Evolutionary conservation across 345 rosid species (phyloP).

Genomic region (Balakata baccata): DNA sequence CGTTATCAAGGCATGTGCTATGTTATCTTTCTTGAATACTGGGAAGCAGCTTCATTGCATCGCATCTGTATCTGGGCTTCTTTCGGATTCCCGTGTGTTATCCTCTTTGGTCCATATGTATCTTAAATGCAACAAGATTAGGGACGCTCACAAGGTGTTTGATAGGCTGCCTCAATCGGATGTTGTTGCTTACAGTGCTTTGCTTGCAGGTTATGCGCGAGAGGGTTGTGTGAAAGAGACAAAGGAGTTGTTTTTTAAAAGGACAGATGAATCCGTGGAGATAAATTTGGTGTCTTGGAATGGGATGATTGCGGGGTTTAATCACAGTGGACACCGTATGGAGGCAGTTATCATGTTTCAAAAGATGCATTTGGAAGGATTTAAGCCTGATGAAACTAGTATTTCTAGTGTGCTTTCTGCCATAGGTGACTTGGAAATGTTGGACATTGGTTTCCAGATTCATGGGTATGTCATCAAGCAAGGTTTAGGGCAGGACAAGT

Average conservation of each 20-base stretch:
- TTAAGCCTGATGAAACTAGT: conserved; percentile 44
- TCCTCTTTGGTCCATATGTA: conserved; percentile 56
- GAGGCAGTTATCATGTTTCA: conserved; percentile 47
- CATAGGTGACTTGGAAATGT: conserved; percentile 38
- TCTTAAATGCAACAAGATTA: conserved; percentile 37
- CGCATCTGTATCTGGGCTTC: conserved; percentile 17
- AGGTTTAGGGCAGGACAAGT: conserved; percentile 39
- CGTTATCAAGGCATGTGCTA: conserved; percentile 29
- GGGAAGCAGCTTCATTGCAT: conserved; percentile 28
- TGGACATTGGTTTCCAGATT: conserved; percentile 48
- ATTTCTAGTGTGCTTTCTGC: conserved; percentile 54
- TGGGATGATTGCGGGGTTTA: conserved; percentile 65
- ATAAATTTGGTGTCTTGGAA: conserved; percentile 61
- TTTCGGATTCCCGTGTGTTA: conserved; percentile 19
- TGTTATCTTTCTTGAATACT: conserved; percentile 12
- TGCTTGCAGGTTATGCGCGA: conserved; percentile 49
- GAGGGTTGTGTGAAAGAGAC: conserved; percentile 46
- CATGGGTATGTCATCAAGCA: conserved; percentile 45
- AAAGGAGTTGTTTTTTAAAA: conserved; percentile 32
- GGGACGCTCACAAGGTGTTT: conserved; percentile 52
- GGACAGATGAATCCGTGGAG: conserved; percentile 32
- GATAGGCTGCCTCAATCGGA: conserved; percentile 43
- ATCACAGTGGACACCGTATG: conserved; percentile 38
- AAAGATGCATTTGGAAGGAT: conserved; percentile 44
- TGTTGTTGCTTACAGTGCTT: conserved; percentile 54